phyloP scores from a whole-genome alignment of 352 stramenopile species.

The Phytophthora rubi region DNA sequence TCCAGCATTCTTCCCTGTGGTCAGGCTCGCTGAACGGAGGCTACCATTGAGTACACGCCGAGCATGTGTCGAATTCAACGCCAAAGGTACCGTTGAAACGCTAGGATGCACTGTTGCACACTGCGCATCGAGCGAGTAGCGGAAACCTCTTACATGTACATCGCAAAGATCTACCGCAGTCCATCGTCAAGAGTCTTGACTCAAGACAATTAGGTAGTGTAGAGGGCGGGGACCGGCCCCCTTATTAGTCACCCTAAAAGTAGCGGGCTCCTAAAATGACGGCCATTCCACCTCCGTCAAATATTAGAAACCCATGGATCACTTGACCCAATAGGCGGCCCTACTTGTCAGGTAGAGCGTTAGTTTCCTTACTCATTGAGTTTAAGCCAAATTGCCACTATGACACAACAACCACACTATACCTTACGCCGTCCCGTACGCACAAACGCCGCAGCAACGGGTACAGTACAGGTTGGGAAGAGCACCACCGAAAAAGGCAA shows the following conservation, averaged over 20 bases:
- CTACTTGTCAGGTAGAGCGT: constrained; percentile 89
- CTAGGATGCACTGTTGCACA: not conserved
- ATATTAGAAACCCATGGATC: constrained; percentile 69
- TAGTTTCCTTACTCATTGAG: constrained; percentile 95
- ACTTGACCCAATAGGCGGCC: constrained; percentile 54
- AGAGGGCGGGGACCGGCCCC: constrained; percentile 59
- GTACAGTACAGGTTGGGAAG: not conserved
- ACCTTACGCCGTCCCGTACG: not conserved
- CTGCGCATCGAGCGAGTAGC: not conserved
- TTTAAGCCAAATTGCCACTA: constrained; percentile 70
- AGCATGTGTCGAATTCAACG: not conserved
- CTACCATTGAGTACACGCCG: not conserved
- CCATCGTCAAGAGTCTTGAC: not conserved
- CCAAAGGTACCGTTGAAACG: not conserved
- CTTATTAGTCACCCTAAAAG: constrained; percentile 50
- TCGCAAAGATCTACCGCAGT: not conserved
- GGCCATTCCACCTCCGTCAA: constrained; percentile 85
- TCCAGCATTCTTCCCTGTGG: not conserved
- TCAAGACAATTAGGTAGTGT: too few species aligned
- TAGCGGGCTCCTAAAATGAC: constrained; percentile 44
- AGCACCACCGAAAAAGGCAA: constrained; percentile 13
- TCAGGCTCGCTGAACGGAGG: not conserved
- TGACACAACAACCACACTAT: not conserved
- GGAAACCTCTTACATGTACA: not conserved
- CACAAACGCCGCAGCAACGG: constrained; percentile 6